These are phyloP conservation scores for Platanus orientalis DNA, from an alignment of 164 flowering plant genomes.

Conservation along the genomic window DNA sequence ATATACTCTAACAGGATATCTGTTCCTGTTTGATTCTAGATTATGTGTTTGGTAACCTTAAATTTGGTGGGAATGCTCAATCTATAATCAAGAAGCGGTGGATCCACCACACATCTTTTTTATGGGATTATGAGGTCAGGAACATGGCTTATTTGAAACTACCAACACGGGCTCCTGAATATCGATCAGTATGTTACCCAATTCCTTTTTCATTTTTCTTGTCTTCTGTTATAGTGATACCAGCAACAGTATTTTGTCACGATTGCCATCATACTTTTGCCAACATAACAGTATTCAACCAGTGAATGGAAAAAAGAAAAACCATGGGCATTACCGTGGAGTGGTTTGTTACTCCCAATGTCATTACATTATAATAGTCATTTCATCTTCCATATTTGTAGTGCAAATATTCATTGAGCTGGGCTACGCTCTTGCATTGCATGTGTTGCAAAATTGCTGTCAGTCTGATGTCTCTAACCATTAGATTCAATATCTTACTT, in stretches of 20 bases:
- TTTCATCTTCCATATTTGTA: neutral
- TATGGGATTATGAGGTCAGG: constrained; percentile 71
- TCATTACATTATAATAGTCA: neutral
- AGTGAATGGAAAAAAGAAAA: too few species aligned
- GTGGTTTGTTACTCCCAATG: neutral
- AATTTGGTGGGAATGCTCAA: constrained; percentile 97
- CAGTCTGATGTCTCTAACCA: too few species aligned
- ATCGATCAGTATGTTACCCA: constrained; percentile 53
- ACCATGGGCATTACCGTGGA: neutral
- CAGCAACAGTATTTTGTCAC: neutral
- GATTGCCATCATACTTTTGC: neutral
- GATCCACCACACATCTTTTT: constrained; percentile 92
- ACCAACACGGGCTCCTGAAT: constrained; percentile 65
- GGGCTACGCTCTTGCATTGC: neutral
- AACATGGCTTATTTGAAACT: constrained; percentile 81
- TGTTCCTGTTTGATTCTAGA: constrained; percentile 37
- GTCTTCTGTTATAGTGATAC: neutral
- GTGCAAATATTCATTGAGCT: neutral
- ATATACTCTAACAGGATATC: constrained; percentile 2
- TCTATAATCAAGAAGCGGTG: constrained; percentile 77
- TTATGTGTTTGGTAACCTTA: constrained; percentile 79
- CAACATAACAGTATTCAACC: neutral
- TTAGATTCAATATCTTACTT: too few species aligned
- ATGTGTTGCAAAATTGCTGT: too few species aligned
- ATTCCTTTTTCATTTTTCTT: neutral